Conservation (phyloP, 2,329 filamentous ascomycete species). For the Colletotrichum sp. region DNA sequence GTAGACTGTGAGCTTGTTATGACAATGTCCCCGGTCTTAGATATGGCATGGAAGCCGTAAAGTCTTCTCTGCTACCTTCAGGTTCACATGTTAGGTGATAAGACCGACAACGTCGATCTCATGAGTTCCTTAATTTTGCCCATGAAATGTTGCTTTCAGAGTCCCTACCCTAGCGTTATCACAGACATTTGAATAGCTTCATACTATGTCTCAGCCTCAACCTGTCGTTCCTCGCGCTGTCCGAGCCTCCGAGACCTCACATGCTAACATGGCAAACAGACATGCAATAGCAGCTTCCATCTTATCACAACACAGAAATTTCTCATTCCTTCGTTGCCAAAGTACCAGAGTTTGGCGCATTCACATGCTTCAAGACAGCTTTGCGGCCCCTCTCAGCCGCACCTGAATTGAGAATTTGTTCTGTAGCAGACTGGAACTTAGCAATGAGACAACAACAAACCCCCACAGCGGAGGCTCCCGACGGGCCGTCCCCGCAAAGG, state of each 20-base stretch:
- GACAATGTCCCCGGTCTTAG: no score
- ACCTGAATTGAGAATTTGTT: not conserved
- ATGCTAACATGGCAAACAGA: not conserved
- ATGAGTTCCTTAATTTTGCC: rapidly evolving
- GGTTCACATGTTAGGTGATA: not conserved
- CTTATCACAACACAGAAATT: no score
- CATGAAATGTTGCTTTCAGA: not conserved
- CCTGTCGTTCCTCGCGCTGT: not conserved
- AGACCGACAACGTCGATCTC: not conserved
- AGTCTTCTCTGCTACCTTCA: rapidly evolving
- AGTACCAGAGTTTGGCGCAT: rapidly evolving
- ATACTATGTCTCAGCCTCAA: not conserved
- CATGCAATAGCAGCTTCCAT: no score
- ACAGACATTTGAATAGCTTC: rapidly evolving
- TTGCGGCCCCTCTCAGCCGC: not conserved
- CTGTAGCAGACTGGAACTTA: not conserved
- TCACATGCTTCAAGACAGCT: not conserved
- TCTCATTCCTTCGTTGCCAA: no score
- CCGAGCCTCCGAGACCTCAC: not conserved
- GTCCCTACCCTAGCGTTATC: not conserved
- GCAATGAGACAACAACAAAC: not conserved
- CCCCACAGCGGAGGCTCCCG: not conserved
- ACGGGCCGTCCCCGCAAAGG: not conserved
- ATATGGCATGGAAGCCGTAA: not conserved
- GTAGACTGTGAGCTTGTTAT: rapidly evolving